These are phyloP conservation scores for Calonectria ilicicola DNA, from an alignment of 2,329 filamentous ascomycete genomes.

Conservation along the genomic window DNA sequence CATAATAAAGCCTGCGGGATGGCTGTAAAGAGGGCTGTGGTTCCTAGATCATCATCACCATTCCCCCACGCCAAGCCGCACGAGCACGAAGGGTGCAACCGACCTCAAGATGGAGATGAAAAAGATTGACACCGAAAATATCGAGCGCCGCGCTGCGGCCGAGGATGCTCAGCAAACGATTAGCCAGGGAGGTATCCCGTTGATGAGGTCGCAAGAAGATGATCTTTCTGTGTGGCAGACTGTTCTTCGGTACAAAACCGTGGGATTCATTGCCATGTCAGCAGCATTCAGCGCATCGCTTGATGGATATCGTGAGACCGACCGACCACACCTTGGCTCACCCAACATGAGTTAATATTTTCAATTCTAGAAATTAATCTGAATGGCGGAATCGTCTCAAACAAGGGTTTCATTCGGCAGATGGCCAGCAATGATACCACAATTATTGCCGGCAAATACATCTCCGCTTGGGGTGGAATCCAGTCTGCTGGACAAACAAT, in stretches of 20 bases:
- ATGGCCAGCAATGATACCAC: conserved; percentile 45
- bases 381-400: conserved; percentile 54
- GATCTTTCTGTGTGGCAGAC: conserved; percentile 54
- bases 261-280: conserved; percentile 51
- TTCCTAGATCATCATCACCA: too few relatives aligned
- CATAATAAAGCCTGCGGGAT: conserved; percentile 11
- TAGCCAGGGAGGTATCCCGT: conserved; percentile 14
- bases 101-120: conserved; percentile 9
- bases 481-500: conserved; percentile 53
- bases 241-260: conserved; percentile 48
- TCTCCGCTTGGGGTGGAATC: conserved; percentile 54
- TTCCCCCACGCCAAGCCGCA: neutral
- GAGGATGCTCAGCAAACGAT: conserved; percentile 16
- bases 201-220: conserved; percentile 52
- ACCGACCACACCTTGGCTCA: too few relatives aligned
- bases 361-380: conserved; percentile 39
- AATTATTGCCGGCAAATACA: conserved; percentile 50
- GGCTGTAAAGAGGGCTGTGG: neutral
- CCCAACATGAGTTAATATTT: neutral
- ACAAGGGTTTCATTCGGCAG: conserved; percentile 54
- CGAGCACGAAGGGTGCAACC: neutral
- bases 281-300: conserved; percentile 55
- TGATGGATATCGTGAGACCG: conserved; percentile 52
- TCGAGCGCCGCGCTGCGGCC: conserved; percentile 17
- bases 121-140: conserved; percentile 23